A percentile compares a stretch with the other conserved stretches of the same genome.
Conservation (phyloP, 441 rosid genomes). For the Hura crepitans region DNA sequence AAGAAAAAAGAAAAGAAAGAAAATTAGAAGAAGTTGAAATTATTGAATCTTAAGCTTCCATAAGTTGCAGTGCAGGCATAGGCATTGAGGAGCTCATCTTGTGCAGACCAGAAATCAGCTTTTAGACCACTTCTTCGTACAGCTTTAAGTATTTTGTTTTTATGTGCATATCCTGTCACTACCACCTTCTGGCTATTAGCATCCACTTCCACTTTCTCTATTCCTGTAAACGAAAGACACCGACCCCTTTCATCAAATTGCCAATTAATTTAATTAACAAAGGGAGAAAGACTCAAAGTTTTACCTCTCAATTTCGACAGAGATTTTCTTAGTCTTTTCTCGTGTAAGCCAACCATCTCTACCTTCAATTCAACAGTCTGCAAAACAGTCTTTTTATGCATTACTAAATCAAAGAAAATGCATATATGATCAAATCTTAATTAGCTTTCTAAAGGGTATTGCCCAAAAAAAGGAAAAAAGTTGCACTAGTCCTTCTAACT, state of each 20-base stretch:
- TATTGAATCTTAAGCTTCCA: constrained; percentile 36
- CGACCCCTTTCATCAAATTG: no score
- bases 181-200: constrained; percentile 41
- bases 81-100: constrained; percentile 42
- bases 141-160: constrained; percentile 44
- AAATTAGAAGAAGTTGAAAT: constrained; percentile 30
- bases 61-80: constrained; percentile 33
- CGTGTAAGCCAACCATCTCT: constrained; percentile 52
- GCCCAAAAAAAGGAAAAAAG: no score
- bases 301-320: constrained; percentile 42
- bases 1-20: not conserved
- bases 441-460: no score
- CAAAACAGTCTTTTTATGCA: constrained; percentile 12
- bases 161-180: constrained; percentile 42
- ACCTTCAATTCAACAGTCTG: constrained; percentile 48
- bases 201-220: constrained; percentile 55
- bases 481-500: no score
- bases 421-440: no score
- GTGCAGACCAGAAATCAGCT: constrained; percentile 50
- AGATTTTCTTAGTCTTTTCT: constrained; percentile 45
- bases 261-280: not conserved
- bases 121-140: constrained; percentile 43
- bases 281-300: not conserved
- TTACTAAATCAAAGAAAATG: no score
- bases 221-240: constrained; percentile 24